A percentile compares a stretch with the other conserved stretches of the same genome.
These are phyloP conservation scores for Pestalotiopsis sp. DNA, from an alignment of 2,329 filamentous ascomycete genomes.

Conservation along the genomic window DNA sequence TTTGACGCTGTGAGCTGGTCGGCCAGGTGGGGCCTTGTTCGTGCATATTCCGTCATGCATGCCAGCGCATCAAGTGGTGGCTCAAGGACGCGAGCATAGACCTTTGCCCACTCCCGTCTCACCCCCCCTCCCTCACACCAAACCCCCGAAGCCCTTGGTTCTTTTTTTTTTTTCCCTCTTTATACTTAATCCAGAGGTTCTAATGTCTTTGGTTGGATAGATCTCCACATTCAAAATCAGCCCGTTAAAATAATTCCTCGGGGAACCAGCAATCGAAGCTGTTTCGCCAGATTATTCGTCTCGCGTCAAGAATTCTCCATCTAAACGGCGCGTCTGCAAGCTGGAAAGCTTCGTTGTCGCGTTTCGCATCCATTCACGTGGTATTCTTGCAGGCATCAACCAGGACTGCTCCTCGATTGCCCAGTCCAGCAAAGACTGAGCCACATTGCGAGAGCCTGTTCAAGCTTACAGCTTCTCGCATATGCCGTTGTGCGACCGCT, in stretches of 20 bases:
- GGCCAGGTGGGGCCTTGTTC: slow-evolving; percentile 46
- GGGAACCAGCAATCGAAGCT: slow-evolving; percentile 31
- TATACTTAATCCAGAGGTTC: slow-evolving; percentile 41
- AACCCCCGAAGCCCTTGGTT: slow-evolving; percentile 32
- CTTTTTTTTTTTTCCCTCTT: slow-evolving; percentile 24
- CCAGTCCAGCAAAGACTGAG: slow-evolving; percentile 27
- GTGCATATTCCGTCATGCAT: slow-evolving; percentile 65
- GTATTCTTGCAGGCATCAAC: slow-evolving; percentile 17
- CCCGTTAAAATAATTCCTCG: slow-evolving; percentile 31
- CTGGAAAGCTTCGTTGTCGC: slow-evolving; percentile 28
- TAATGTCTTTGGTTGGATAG: slow-evolving; percentile 47
- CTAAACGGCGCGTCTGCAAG: slow-evolving; percentile 25
- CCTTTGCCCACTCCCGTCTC: slow-evolving; percentile 32
- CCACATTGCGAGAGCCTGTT: slow-evolving; percentile 35
- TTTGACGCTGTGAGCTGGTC: slow-evolving; percentile 41
- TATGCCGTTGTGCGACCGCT: slow-evolving; percentile 59
- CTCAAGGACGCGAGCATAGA: slow-evolving; percentile 43
- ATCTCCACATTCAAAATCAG: slow-evolving; percentile 36
- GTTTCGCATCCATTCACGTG: slow-evolving; percentile 26
- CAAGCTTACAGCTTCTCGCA: slow-evolving; percentile 57
- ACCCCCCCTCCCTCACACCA: slow-evolving; percentile 28
- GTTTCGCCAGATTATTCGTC: slow-evolving; percentile 35
- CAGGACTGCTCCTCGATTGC: slow-evolving; percentile 29
- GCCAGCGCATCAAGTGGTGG: slow-evolving; percentile 55
- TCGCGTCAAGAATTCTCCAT: slow-evolving; percentile 28